Evolutionary conservation across 2,329 filamentous ascomycete genomes (phyloP), one percentile per base, ranked within the genome.

Genomic region (Claviceps capensis): DNA sequence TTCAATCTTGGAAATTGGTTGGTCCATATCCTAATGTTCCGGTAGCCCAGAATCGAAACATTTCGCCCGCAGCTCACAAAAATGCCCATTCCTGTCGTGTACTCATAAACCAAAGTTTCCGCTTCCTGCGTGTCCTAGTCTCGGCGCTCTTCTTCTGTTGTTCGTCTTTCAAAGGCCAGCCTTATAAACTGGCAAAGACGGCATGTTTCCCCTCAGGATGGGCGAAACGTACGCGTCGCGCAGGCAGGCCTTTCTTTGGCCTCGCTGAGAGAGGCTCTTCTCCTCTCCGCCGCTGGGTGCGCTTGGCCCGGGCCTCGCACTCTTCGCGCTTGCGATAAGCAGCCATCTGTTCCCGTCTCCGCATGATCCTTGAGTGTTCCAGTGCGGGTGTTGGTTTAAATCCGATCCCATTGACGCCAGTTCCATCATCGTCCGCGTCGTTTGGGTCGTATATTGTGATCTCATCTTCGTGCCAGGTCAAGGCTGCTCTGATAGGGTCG

Each of bases 381-480:
- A 82, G 70, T 19, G 78, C 79, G 5, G 80, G 72, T 0, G 79
- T 83, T 2, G 81, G 81, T 58, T 74, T 79, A 66, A 84, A 85
- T 0, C 81, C 81, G 54, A 85, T 79, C 5, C 81, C 81, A 61
- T 85, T 83, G 60, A 85, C 79, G 22, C 81, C 81, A 3, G 76
- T 78, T 49, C 81, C 81, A 60, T 85, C 81, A 59, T 85, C 81
- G 56, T 85, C 81, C 55, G 77, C 73, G 60, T 84, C 81, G 42
- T 79, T 70, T 0, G 79, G 77, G 57, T 83, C 77, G 62, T 83
- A 81, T 30, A 83, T 72, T 1, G 81, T 84, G 54, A 85, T 84
- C 61, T 84, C 81, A 57, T 83, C 76, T 56, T 83, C 79, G 59
- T 80, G 79, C 81, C 81, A 85, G 1, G 81, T 84, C 50, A 83